A percentile compares a stretch with the other conserved stretches of the same genome.
Conservation (phyloP, 2,329 filamentous ascomycete species). For the Knufia petricola region DNA sequence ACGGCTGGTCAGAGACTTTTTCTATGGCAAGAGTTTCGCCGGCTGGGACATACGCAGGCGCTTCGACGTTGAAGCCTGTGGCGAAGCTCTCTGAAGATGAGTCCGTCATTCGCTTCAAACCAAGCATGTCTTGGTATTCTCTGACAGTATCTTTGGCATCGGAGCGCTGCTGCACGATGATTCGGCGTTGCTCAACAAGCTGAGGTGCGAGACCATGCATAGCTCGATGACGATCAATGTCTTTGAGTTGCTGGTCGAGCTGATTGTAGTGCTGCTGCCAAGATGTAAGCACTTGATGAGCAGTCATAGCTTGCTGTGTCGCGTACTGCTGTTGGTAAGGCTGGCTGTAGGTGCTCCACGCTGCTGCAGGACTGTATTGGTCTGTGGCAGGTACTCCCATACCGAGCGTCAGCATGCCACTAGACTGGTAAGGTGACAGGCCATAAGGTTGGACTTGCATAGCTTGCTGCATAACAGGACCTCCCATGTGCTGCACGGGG, state of each 20-base stretch:
- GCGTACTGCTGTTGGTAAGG: background rate
- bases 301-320: conserved; percentile 1
- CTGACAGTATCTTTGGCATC: conserved; percentile 15
- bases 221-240: conserved; percentile 21
- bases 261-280: conserved; percentile 13
- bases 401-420: background rate
- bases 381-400: background rate
- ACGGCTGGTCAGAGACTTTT: conserved; percentile 5
- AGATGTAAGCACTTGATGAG: conserved; percentile 1
- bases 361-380: conserved; percentile 2
- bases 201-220: conserved; percentile 15
- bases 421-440: conserved; percentile 6
- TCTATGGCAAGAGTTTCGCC: background rate
- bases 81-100: conserved; percentile 4
- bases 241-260: conserved; percentile 20
- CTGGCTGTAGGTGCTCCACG: background rate
- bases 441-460: conserved; percentile 11
- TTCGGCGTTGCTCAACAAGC: conserved; percentile 15
- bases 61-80: conserved; percentile 18
- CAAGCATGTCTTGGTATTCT: conserved; percentile 13
- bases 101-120: conserved; percentile 3
- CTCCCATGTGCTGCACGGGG: background rate
- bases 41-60: conserved; percentile 17
- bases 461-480: conserved; percentile 2
- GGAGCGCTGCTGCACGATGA: conserved; percentile 17